Evolutionary conservation across 2,329 filamentous ascomycete species (phyloP), one percentile per base, ranked within the genome.

Genomic region (Epichloe baconii): DNA sequence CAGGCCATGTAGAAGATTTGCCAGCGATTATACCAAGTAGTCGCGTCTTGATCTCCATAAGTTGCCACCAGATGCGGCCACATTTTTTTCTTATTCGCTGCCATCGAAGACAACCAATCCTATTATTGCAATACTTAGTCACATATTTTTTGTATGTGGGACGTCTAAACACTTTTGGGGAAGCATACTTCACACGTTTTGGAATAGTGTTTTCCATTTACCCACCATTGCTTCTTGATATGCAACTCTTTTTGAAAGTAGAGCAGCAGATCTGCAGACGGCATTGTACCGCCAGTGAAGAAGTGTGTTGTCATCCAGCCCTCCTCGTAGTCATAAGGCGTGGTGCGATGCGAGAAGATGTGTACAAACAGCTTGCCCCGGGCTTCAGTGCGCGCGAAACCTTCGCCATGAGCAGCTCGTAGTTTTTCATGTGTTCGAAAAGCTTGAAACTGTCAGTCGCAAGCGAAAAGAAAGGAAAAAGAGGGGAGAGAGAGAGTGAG

Each of bases 401-500:
- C 64, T 86, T 86, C 43, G 74, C 73, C 68, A 86, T 77, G 23
- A 86, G 73, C 12, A 79, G 68, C 55, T 82, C 76, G 64, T 86
- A 86, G 64, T 86, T 86, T 64, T 86, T 86, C 82, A 86, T 86
- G 64, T 86, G 83, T 63, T 86, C 83, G 60, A 87, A 86, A 12
- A 86, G 71, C 73, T 85, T 17, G 15, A 41, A 8, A 50, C 19
- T 45, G 35, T 46, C 23, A 53, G 36, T 36, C 10, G 42, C 19
- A 15, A 19, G 11, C 17, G 12, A 15, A 17, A 21, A 8, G 23
- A 31, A 31, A 31, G 26, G 26, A 8, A 31, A 3, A 31, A 31
- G 26, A 10, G 26, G 7, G 7, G 5, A 1, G 26, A 3, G 7
- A 21, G 19, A 26, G 23, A 26, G 23, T 1, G 7, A 3, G 26